Conservation (phyloP, 1,139 yeast species). For the Spencermartinsiella ligniputridi region DNA sequence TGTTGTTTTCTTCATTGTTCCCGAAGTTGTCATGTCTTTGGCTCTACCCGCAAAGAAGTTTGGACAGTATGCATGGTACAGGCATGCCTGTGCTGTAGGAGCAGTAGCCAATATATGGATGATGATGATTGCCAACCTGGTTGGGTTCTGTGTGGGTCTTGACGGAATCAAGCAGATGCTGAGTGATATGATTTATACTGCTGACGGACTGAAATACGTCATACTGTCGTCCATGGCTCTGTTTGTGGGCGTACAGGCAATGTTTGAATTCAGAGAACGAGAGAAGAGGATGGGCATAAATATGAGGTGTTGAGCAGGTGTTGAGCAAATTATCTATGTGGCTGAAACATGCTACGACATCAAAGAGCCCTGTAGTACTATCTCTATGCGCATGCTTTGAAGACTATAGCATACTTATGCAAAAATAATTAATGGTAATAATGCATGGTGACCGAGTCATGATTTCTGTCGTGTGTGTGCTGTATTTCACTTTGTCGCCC, state of each 20-base stretch:
- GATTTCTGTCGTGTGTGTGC: too few species aligned
- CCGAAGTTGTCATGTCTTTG: conserved; percentile 68
- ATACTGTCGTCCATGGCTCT: conserved; percentile 58
- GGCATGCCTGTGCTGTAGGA: conserved; percentile 80
- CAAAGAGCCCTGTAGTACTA: too few species aligned
- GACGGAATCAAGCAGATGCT: conserved; percentile 74
- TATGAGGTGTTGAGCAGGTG: conserved; percentile 62
- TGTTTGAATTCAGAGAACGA: conserved; percentile 87
- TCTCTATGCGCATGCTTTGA: too few species aligned
- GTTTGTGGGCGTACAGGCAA: conserved; percentile 82
- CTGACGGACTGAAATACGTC: conserved; percentile 62
- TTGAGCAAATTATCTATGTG: background rate
- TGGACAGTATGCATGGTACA: conserved; percentile 56
- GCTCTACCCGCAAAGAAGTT: conserved; percentile 33
- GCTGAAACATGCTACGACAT: too few species aligned
- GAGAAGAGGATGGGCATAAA: conserved; percentile 82
- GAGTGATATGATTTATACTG: conserved; percentile 65
- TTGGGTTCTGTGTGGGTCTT: conserved; percentile 88
- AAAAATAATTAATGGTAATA: too few species aligned
- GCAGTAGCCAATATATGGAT: conserved; percentile 90
- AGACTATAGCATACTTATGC: too few species aligned
- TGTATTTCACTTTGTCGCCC: background rate
- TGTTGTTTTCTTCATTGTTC: conserved; percentile 79
- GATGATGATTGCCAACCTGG: conserved; percentile 96
- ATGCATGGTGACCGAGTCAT: too few species aligned